Evolutionary conservation across 2,329 filamentous ascomycete species (phyloP).

Genomic region (Alternaria alternata): DNA sequence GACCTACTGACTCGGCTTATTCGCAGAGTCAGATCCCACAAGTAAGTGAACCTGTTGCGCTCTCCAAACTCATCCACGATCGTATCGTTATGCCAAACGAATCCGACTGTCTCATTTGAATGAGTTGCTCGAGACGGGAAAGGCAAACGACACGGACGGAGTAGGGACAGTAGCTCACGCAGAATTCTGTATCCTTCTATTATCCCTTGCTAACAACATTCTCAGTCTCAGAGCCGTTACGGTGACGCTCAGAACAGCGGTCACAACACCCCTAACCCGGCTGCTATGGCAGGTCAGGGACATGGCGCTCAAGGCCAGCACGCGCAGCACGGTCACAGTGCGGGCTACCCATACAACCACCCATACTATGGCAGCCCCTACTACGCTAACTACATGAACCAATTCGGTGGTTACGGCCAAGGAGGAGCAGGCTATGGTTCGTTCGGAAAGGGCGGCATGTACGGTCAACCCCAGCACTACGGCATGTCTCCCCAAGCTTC

Average conservation of each 20-base stretch:
- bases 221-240: constrained; percentile 70
- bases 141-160: constrained; percentile 8
- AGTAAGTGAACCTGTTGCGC: constrained; percentile 42
- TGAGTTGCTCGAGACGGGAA: constrained; percentile 11
- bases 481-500: constrained; percentile 63
- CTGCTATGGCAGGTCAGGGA: constrained; percentile 65
- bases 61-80: constrained; percentile 8
- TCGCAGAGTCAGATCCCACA: constrained; percentile 70
- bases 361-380: constrained; percentile 70
- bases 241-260: constrained; percentile 85
- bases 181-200: constrained; percentile 1
- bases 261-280: constrained; percentile 88
- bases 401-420: constrained; percentile 64
- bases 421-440: constrained; percentile 58
- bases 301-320: constrained; percentile 57
- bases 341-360: constrained; percentile 60
- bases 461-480: constrained; percentile 70
- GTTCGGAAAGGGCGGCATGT: constrained; percentile 66
- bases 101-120: constrained; percentile 5
- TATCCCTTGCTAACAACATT: constrained; percentile 23
- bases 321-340: constrained; percentile 56
- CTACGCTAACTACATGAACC: constrained; percentile 69
- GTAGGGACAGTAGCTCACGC: constrained; percentile 12
- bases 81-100: constrained; percentile 10
- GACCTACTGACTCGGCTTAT: constrained; percentile 66